Base-by-base conservation (phyloP, 1,139 yeast genomes). In the Martiniozyma asiatica region DNA sequence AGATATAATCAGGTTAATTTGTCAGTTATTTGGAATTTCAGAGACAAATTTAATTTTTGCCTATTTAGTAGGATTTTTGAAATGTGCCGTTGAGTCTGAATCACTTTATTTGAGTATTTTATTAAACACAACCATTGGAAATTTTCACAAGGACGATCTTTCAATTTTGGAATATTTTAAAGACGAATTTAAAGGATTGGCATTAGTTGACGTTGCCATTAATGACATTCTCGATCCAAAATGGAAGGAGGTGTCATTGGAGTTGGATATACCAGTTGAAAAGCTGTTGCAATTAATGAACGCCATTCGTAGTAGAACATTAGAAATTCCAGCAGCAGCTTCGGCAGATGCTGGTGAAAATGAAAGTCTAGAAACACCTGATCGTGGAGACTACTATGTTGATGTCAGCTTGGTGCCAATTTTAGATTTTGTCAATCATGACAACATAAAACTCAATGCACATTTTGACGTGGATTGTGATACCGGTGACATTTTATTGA, bases 371-470 rank as follows among this genome's bases (percentile, higher is more conserved):
- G 41, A 42, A 14, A 48, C 45, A 22, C 53, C 46, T 11, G 29
- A 28, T 4, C 34, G 41, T 3, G 50, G 43, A 10, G 68, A 63
- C 29, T 76, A 57, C 39, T 49, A 53, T 8, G 68, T 69, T 5
- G 63, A 68, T 32, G 61, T 73, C 0, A 65, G 81, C 0, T 49
- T 77, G 33, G 81, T 77, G 1, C 85, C 89, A 1, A 40, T 73
- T 1, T 46, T 77, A 20, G 89, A 77, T 47, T 77, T 69, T 58
- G 80, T 68, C 5, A 77, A 77, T 45, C 89, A 77, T 46, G 54
- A 53, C 26, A 55, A 53, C 26, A 54, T 50, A 24, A 22, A 37
- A 6, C 53, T 56, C 28, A 75, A 73, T 48, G 67, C 79, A 0
- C 63, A 58, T 40, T 77, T 74, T 51, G 89, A 77, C 47, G 61